A percentile compares a stretch with the other conserved stretches of the same genome.
phyloP scores from a whole-genome alignment of 2,329 filamentous ascomycete genomes.

The Arthrobotrys sphaeroides region DNA sequence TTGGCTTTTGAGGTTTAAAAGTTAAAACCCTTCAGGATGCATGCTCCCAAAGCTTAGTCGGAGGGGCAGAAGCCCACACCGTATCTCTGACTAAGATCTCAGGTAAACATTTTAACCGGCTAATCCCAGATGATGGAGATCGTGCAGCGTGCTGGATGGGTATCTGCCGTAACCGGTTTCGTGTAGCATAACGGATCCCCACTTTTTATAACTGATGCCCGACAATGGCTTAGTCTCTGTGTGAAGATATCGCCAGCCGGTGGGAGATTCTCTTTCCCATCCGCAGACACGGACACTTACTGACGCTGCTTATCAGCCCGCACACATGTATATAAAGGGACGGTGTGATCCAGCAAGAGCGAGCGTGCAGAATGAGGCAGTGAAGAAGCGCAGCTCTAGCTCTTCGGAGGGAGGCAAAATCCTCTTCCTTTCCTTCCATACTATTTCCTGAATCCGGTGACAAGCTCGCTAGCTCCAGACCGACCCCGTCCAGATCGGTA shows the following conservation, averaged over 20 bases:
- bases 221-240: neutral
- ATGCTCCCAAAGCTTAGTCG: conserved; percentile 2
- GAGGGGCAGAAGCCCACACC: neutral
- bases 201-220: neutral
- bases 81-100: conserved; percentile 28
- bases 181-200: neutral
- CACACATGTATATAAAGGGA: conserved; percentile 38
- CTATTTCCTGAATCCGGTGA: conserved; percentile 21
- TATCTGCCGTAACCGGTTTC: conserved; percentile 16
- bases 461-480: neutral
- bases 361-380: neutral
- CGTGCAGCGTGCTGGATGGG: neutral
- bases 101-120: conserved; percentile 46
- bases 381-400: neutral
- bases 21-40: neutral
- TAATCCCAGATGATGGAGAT: conserved; percentile 19
- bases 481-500: conserved; percentile 24
- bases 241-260: neutral
- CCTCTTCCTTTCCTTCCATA: neutral
- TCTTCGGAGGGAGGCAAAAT: neutral
- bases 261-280: neutral
- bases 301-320: neutral
- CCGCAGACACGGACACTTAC: neutral
- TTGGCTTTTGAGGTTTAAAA: conserved; percentile 5
- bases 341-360: neutral